Conservation (phyloP, 2,329 filamentous ascomycete genomes). For the Domatiomyces globalis region DNA sequence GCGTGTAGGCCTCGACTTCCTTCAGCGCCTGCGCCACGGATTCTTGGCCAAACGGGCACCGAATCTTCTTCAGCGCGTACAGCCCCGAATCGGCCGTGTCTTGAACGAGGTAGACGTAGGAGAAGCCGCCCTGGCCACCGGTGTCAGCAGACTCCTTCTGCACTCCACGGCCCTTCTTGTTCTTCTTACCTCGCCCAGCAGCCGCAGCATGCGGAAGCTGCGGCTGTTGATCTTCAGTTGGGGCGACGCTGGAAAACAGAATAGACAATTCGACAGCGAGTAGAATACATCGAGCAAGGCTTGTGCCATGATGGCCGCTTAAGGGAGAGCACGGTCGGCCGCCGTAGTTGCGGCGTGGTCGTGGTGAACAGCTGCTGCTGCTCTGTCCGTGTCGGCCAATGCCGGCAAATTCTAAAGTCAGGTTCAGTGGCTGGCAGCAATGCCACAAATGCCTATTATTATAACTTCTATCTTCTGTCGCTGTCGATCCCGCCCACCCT, state of each 20-base stretch:
- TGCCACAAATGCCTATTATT: too few species aligned
- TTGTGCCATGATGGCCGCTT: constrained; percentile 50
- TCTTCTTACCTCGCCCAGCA: constrained; percentile 67
- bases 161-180: not conserved
- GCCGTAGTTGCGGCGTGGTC: not conserved
- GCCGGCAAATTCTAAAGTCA: too few species aligned
- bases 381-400: too few species aligned
- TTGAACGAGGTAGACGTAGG: constrained; percentile 96
- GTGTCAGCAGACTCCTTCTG: constrained; percentile 1
- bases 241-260: constrained; percentile 87
- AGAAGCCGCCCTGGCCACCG: constrained; percentile 67
- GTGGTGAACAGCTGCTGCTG: too few species aligned
- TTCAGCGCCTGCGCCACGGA: constrained; percentile 88
- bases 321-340: not conserved
- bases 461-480: too few species aligned
- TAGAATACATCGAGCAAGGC: constrained; percentile 80
- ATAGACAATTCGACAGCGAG: constrained; percentile 86
- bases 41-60: constrained; percentile 94
- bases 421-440: too few species aligned
- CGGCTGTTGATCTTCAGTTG: constrained; percentile 89
- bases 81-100: constrained; percentile 64
- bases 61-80: constrained; percentile 95
- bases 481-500: too few species aligned
- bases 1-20: constrained; percentile 90
- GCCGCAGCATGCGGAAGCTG: constrained; percentile 86